phyloP scores from a whole-genome alignment of 306 rosid species.

The Begonia peltatifolia region DNA sequence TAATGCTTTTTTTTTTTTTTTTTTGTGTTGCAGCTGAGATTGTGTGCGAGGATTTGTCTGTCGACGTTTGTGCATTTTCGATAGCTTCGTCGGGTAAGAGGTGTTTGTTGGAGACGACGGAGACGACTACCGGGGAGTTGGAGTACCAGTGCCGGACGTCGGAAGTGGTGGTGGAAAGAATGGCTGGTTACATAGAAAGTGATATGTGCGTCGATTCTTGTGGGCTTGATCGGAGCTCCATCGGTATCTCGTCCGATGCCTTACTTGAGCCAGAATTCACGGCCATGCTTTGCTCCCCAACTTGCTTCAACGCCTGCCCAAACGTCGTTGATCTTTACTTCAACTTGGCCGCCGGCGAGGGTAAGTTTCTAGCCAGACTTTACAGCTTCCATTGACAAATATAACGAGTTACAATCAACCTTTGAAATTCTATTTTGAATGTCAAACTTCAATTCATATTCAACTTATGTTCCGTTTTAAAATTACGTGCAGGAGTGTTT shows the following conservation, averaged over 20 bases:
- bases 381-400: too few species aligned
- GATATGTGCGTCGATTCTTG: constrained; percentile 49
- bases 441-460: too few species aligned
- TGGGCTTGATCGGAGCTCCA: constrained; percentile 44
- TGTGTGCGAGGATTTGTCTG: not conserved
- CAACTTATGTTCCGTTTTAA: too few species aligned
- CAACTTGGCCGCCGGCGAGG: constrained; percentile 1
- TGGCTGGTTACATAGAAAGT: constrained; percentile 50
- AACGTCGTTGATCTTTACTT: constrained; percentile 14
- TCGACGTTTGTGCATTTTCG: constrained; percentile 35
- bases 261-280: constrained; percentile 56
- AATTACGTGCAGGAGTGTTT: constrained; percentile 19
- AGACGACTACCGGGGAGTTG: constrained; percentile 17
- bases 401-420: too few species aligned
- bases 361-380: not conserved
- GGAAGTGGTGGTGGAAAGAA: constrained; percentile 49
- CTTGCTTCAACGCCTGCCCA: constrained; percentile 47
- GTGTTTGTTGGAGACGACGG: constrained; percentile 47
- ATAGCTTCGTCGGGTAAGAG: constrained; percentile 66
- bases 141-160: constrained; percentile 57
- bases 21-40: not conserved
- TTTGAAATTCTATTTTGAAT: too few species aligned
- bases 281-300: constrained; percentile 41
- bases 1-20: not conserved
- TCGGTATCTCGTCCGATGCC: constrained; percentile 65